phyloP scores from a whole-genome alignment of 495 filamentous ascomycete species.

The Durotheca rogersii region DNA sequence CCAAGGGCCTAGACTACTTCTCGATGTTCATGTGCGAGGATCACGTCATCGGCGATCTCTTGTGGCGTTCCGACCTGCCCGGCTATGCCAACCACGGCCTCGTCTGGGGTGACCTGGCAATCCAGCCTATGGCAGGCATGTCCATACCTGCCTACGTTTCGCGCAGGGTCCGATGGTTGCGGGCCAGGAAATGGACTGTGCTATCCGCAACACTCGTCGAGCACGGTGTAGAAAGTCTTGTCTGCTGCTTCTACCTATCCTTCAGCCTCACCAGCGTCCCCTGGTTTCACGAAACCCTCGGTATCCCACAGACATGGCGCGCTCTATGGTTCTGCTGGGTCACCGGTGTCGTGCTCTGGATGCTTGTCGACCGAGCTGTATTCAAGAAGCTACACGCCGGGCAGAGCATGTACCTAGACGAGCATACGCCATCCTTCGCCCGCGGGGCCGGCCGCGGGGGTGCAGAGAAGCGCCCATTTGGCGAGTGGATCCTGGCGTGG shows the following conservation, averaged over 20 bases:
- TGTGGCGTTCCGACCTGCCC: constrained; percentile 66
- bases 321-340: constrained; percentile 67
- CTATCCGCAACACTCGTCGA: constrained; percentile 88
- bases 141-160: constrained; percentile 76
- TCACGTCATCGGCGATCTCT: constrained; percentile 87
- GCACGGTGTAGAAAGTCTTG: constrained; percentile 84
- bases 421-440: constrained; percentile 72
- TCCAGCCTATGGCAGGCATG: constrained; percentile 86
- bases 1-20: constrained; percentile 84
- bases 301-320: constrained; percentile 66
- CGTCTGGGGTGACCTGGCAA: constrained; percentile 78
- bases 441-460: constrained; percentile 45
- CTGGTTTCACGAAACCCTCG: constrained; percentile 54
- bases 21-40: constrained; percentile 97
- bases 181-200: constrained; percentile 94
- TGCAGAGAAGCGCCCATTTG: constrained; percentile 55
- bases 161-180: constrained; percentile 84
- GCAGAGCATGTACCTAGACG: constrained; percentile 67
- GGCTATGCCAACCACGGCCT: constrained; percentile 78
- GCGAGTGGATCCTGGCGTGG: constrained; percentile 80
- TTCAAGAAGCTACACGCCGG: constrained; percentile 73
- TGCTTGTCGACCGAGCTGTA: constrained; percentile 67
- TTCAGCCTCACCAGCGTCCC: constrained; percentile 76
- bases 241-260: constrained; percentile 77
- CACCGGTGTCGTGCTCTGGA: constrained; percentile 68